Base-by-base conservation (phyloP, 2,329 filamentous ascomycete species). In the Trichoderma afroharzianum region DNA sequence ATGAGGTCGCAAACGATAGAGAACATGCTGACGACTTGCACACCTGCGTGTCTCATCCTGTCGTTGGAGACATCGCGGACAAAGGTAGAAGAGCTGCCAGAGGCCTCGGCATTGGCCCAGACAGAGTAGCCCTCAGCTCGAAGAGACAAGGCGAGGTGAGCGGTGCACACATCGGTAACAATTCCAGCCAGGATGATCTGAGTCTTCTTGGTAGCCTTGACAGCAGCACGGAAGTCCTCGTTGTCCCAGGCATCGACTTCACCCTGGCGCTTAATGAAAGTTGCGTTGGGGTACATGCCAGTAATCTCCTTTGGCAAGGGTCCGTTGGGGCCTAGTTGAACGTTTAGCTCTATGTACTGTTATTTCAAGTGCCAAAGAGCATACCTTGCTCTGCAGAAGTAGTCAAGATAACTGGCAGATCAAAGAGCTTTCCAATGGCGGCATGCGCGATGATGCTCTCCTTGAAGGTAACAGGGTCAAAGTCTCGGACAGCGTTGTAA, bases 171-270 rank as follows among this genome's bases (percentile, higher is more conserved):
- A 78, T 94, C 92, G 0, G 92, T 94, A 2, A 88, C 86, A 76
- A 94, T 93, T 8, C 92, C 91, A 3, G 85, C 91, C 18, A 95
- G 80, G 77, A 94, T 92, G 76, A 94, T 83, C 79, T 94, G 92
- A 33, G 85, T 89, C 79, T 89, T 90, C 71, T 87, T 87, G 4
- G 90, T 87, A 2, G 90, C 90, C 74, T 85, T 81, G 73, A 94
- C 85, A 2, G 92, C 91, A 2, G 83, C 83, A 43, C 86, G 86
- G 83, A 94, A 93, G 0, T 92, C 87, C 3, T 85, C 75, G 75
- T 93, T 93, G 78, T 94, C 92, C 92, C 91, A 93, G 3, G 92
- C 92, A 77, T 93, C 88, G 76, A 94, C 91, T 77, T 94, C 90
- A 50, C 92, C 92, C 73, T 91, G 85, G 43, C 92, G 88, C 75